Conservation (phyloP, 2,329 filamentous ascomycete genomes). For the Phoma herbarum region DNA sequence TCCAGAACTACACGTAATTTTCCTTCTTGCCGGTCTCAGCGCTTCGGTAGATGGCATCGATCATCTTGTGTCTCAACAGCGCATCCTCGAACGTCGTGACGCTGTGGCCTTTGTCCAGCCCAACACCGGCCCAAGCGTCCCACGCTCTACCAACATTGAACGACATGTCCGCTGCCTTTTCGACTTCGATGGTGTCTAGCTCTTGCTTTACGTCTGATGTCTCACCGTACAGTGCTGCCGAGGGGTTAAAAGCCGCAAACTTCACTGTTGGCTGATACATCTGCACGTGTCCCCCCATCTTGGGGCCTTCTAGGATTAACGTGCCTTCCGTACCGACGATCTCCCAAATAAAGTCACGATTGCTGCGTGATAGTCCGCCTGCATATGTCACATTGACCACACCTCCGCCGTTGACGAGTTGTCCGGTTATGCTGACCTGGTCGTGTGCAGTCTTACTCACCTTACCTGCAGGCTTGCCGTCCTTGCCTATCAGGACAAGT, state of each 20-base stretch:
- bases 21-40: slow-evolving; percentile 41
- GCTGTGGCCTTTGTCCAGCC: slow-evolving; percentile 33
- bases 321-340: slow-evolving; percentile 51
- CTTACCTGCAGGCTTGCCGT: slow-evolving; percentile 29
- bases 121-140: slow-evolving; percentile 61
- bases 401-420: slow-evolving; percentile 34
- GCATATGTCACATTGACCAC: slow-evolving; percentile 38
- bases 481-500: slow-evolving; percentile 29
- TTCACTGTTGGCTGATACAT: slow-evolving; percentile 54
- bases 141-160: slow-evolving; percentile 66
- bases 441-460: slow-evolving; percentile 42
- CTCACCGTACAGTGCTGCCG: not conserved
- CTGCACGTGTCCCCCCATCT: slow-evolving; percentile 47
- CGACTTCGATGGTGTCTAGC: slow-evolving; percentile 58
- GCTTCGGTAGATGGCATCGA: slow-evolving; percentile 49
- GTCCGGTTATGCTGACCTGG: slow-evolving; percentile 36
- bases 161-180: slow-evolving; percentile 56
- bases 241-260: slow-evolving; percentile 47
- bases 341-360: slow-evolving; percentile 47
- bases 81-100: slow-evolving; percentile 48
- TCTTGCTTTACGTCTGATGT: slow-evolving; percentile 47
- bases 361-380: slow-evolving; percentile 30
- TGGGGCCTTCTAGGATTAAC: slow-evolving; percentile 39
- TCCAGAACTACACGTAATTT: slow-evolving; percentile 35
- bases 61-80: slow-evolving; percentile 47